Percentiles rank a stretch among this genome's conserved stretches.
These are phyloP conservation scores for Botrytis fragariae DNA, from an alignment of 2,329 filamentous ascomycete species.

Conservation along the genomic window DNA sequence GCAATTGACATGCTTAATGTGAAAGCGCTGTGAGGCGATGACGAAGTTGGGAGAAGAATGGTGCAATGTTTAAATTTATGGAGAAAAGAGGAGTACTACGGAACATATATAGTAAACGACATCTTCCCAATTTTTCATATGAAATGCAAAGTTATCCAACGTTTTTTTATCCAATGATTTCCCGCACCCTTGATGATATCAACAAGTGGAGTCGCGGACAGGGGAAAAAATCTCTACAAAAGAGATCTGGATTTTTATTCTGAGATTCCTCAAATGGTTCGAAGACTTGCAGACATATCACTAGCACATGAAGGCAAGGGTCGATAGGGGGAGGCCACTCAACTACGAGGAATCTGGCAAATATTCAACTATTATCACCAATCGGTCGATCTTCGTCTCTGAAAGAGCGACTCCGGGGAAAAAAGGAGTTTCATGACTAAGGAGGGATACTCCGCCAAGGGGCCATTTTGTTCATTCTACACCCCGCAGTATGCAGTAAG, in stretches of 20 bases:
- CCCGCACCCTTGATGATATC: neutral
- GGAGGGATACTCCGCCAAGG: neutral
- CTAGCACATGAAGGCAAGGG: neutral
- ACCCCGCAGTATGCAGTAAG: constrained; percentile 5
- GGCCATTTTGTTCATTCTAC: neutral
- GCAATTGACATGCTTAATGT: neutral
- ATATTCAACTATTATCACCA: neutral
- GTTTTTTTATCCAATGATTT: neutral
- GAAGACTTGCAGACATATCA: neutral
- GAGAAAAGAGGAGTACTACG: neutral
- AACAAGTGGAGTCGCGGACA: neutral
- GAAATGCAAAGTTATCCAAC: neutral
- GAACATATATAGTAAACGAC: neutral
- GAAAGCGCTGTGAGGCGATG: neutral
- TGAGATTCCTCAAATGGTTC: too few species aligned
- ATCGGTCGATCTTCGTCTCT: neutral
- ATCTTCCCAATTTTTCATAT: neutral
- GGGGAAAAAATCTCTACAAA: too few species aligned
- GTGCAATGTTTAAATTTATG: neutral
- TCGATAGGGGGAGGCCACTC: neutral
- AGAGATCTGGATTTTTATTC: neutral
- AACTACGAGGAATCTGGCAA: neutral
- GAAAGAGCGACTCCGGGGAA: neutral
- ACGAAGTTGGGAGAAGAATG: neutral
- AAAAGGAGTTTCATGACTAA: neutral